Evolutionary conservation across 495 filamentous ascomycete species (phyloP), one percentile per base, ranked within the genome.

Genomic region (Aspergillus carlsbadensis): DNA sequence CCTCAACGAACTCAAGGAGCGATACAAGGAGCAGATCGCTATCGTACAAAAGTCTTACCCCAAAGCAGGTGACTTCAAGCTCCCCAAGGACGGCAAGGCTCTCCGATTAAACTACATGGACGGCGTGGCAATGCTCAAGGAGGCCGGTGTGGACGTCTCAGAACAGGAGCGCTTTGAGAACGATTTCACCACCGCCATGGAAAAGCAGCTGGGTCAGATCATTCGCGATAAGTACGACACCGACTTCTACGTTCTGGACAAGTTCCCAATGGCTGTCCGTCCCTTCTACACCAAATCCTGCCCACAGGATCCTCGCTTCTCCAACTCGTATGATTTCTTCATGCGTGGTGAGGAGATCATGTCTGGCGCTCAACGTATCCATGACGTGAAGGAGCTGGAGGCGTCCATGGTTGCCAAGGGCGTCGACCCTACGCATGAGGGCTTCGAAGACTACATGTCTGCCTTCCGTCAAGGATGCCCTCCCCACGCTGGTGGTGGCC

Each of bases 321-420:
- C 84, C 48, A 93, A 95, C 73, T 88, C 86, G 5, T 96, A 90
- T 77, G 91, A 96, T 74, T 90, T 96, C 79, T 92, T 95, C 80
- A 89, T 96, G 87, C 86, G 92, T 60, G 89, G 89, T 17, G 89
- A 96, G 73, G 92, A 93, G 73, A 92, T 95, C 68, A 83, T 92
- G 72, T 88, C 84, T 11, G 91, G 91, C 48, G 91, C 89, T 24
- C 91, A 96, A 78, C 88, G 91, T 73, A 87, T 96, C 64, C 80
- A 96, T 78, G 70, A 88, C 60, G 81, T 89, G 34, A 78, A 76
- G 33, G 80, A 88, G 69, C 78, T 96, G 39, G 80, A 84, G 65
- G 80, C 79, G 8, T 81, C 83, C 10, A 89, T 96, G 78, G 69
- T 76, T 42, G 73, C 74, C 52, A 89, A 93, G 75, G 89, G 87